Evolutionary conservation across 192 early-diverging fungal species (phyloP), one percentile per base, ranked within the genome.

Genomic region (Backusella mclennaniae): DNA sequence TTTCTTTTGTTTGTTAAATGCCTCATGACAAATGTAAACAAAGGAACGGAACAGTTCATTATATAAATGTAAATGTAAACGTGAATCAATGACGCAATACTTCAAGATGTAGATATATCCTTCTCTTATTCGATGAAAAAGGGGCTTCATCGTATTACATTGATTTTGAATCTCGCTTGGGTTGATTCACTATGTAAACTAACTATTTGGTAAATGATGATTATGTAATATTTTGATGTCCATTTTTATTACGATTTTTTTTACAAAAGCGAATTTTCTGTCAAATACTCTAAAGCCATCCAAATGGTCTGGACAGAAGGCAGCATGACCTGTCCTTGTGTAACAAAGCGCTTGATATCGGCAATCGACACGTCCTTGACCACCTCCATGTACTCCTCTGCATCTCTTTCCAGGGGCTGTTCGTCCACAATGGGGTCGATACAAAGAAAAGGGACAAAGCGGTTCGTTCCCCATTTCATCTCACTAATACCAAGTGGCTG

Each of bases 381-480:
- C 15, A 87, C 75, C 41, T 87, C 75, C 29, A 87, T 87, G 44
- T 76, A 81, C 67, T 88, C 84, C 23, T 91, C 89, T 14, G 70
- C 83, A 66, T 91, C 90, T 3, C 89, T 77, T 59, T 67, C 23
- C 12, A 63, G 46, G 1, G 89, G 89, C 33, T 76, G 35, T 12
- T 39, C 21, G 44, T 91, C 90, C 7, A 41, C 12, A 15, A 71
- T 39, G 6, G 89, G 84, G 71, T 91, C 76, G 12, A 91, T 71
- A 26, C 82, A 85, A 6, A 91, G 69, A 73, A 80, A 91, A 0
- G 89, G 87, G 5, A 89, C 79, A 80, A 91, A 91, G 35, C 85
- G 79, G 73, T 91, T 91, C 21, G 70, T 73, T 35, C 85, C 83
- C 90, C 90, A 91, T 71, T 91, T 91, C 42, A 91, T 53, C 74